phyloP scores from a whole-genome alignment of 2,329 filamentous ascomycete species.

The Cercospora brassicicola region DNA sequence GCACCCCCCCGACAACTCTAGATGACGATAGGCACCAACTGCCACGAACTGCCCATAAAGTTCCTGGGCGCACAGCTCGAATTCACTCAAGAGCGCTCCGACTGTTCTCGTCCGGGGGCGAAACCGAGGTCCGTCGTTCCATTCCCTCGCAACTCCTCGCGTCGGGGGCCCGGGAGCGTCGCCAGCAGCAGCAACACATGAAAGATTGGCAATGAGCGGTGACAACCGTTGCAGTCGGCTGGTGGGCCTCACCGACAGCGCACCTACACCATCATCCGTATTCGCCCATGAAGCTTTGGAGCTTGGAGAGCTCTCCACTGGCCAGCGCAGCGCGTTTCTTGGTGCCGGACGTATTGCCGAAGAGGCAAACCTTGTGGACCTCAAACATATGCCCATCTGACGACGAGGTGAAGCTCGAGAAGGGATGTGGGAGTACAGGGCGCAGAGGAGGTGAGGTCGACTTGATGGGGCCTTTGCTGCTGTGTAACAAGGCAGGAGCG shows the following conservation, averaged over 20 bases:
- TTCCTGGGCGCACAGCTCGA: background rate
- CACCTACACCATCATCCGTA: background rate
- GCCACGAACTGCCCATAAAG: background rate
- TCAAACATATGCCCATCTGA: background rate
- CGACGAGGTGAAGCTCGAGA: background rate
- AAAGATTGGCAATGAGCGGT: conserved; percentile 10
- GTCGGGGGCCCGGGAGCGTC: background rate
- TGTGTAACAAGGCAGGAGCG: background rate
- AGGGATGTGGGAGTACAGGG: background rate
- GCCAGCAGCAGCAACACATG: background rate
- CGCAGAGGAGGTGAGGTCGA: background rate
- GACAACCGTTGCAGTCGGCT: background rate
- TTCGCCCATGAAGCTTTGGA: background rate
- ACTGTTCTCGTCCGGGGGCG: background rate
- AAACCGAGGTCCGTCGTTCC: background rate
- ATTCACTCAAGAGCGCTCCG: background rate
- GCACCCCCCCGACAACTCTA: conserved; percentile 5
- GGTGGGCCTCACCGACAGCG: conserved; percentile 16
- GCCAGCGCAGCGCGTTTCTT: background rate
- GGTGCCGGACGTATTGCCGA: background rate
- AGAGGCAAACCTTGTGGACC: background rate
- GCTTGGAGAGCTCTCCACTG: background rate
- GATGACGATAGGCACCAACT: conserved; percentile 10
- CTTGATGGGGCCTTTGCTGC: background rate
- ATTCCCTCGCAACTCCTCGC: background rate